These are phyloP conservation scores for Fraxinus americana DNA, from an alignment of 257 asterid genomes.

Conservation along the genomic window DNA sequence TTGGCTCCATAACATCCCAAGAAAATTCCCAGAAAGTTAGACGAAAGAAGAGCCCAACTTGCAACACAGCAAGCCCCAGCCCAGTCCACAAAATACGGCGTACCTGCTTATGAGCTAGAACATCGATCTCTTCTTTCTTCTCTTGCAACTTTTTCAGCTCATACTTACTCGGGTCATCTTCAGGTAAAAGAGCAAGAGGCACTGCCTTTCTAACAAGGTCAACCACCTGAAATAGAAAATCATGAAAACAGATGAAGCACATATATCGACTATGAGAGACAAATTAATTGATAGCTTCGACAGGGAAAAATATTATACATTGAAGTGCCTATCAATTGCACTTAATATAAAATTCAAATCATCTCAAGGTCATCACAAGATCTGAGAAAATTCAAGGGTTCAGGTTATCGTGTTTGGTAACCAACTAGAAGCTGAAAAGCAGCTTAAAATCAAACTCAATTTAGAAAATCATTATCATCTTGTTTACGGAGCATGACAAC, in stretches of 20 bases:
- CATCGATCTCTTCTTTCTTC: constrained; percentile 52
- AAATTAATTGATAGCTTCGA: no score
- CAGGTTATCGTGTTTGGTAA: no score
- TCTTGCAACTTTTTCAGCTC: constrained; percentile 45
- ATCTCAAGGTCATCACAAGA: no score
- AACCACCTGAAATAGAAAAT: constrained; percentile 52
- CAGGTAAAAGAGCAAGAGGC: constrained; percentile 61
- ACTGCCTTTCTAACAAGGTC: constrained; percentile 73
- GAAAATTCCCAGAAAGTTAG: constrained; percentile 72
- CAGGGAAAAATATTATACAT: no score
- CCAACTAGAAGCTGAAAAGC: no score
- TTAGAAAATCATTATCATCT: no score
- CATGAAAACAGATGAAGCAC: neutral
- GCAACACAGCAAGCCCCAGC: constrained; percentile 45
- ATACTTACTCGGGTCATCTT: constrained; percentile 38
- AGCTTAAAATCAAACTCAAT: no score
- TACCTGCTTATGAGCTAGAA: constrained; percentile 55
- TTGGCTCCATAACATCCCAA: constrained; percentile 87
- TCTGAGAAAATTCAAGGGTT: no score
- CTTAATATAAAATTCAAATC: no score
- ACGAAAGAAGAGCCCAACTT: constrained; percentile 57
- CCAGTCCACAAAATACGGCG: constrained; percentile 62
- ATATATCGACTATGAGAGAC: neutral
- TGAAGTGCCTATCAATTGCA: no score
- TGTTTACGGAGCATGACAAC: no score